These are phyloP conservation scores for Aegilops bicornis DNA, from an alignment of 176 grass and related monocot species.

Conservation along the genomic window DNA sequence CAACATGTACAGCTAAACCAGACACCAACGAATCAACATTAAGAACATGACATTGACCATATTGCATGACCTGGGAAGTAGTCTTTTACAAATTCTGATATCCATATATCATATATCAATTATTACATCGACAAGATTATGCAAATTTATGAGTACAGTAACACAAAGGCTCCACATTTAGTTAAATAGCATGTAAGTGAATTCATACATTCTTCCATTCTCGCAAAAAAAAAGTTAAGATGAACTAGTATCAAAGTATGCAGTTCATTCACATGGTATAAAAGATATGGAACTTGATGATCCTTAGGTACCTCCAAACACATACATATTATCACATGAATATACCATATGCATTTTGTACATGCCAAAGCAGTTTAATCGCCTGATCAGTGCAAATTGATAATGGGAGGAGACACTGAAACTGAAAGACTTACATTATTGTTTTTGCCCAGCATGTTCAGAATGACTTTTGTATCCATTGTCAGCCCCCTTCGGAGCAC, in stretches of 20 bases:
- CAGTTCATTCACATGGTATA: slow-evolving; percentile 2
- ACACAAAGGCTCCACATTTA: not conserved
- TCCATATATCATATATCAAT: not conserved
- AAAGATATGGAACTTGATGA: not conserved
- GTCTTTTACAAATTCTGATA: slow-evolving; percentile 7
- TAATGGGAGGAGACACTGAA: slow-evolving; percentile 24
- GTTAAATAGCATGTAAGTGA: not conserved
- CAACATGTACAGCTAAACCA: slow-evolving; percentile 18
- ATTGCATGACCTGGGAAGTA: not conserved
- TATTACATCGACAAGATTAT: not conserved
- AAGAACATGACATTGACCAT: not conserved
- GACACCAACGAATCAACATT: not conserved
- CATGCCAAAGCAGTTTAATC: not conserved
- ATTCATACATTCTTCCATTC: not conserved
- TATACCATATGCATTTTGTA: not conserved
- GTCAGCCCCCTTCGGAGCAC: slow-evolving; percentile 41
- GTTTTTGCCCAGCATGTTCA: slow-evolving; percentile 54
- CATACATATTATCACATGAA: slow-evolving; percentile 9
- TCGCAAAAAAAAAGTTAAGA: not conserved
- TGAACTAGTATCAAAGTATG: not conserved
- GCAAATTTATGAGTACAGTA: not conserved
- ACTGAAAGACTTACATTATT: slow-evolving; percentile 54
- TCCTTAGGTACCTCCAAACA: slow-evolving; percentile 5
- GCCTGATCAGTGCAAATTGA: slow-evolving; percentile 15
- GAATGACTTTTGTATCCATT: slow-evolving; percentile 53